Evolutionary conservation across 1,284 basidiomycete species (phyloP).

Genomic region (Boletellus deceptivus): DNA sequence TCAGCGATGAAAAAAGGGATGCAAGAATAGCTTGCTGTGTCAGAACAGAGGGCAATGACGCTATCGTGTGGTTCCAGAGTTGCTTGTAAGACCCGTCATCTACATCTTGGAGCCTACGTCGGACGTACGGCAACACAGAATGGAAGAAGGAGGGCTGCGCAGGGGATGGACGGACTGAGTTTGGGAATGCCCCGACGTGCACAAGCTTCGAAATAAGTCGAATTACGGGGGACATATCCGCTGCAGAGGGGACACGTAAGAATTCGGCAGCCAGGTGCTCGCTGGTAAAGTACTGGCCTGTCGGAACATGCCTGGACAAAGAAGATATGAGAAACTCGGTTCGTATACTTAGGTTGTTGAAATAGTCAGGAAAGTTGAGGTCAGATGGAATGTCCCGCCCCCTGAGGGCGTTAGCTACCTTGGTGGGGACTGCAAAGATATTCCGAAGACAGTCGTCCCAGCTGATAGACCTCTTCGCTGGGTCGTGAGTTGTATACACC

Average conservation of each 20-base stretch:
- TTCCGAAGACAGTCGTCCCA: constrained; percentile 75
- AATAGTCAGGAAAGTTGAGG: constrained; percentile 55
- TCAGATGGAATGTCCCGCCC: constrained; percentile 41
- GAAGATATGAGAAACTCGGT: constrained; percentile 49
- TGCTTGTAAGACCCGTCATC: constrained; percentile 39
- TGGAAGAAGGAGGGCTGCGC: constrained; percentile 68
- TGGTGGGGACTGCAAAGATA: constrained; percentile 57
- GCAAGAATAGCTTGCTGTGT: constrained; percentile 54
- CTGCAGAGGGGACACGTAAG: constrained; percentile 22
- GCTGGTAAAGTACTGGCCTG: constrained; percentile 31
- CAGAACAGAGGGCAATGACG: constrained; percentile 49
- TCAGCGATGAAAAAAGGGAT: constrained; percentile 55
- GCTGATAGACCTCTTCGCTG: constrained; percentile 34
- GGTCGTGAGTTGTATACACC: constrained; percentile 38
- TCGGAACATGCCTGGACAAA: constrained; percentile 25
- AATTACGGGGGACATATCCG: constrained; percentile 35
- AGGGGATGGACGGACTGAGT: constrained; percentile 42
- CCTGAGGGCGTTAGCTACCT: constrained; percentile 62
- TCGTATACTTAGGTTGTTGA: constrained; percentile 50
- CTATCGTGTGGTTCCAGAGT: constrained; percentile 51
- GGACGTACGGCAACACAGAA: constrained; percentile 47
- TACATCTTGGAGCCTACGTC: constrained; percentile 37
- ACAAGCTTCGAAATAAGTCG: constrained; percentile 65
- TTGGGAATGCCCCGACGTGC: constrained; percentile 63
- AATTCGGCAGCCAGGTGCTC: not conserved